Evolutionary conservation across 2,329 filamentous ascomycete species (phyloP), one percentile per base, ranked within the genome.

Genomic region (Chalaropsis ovoidea): DNA sequence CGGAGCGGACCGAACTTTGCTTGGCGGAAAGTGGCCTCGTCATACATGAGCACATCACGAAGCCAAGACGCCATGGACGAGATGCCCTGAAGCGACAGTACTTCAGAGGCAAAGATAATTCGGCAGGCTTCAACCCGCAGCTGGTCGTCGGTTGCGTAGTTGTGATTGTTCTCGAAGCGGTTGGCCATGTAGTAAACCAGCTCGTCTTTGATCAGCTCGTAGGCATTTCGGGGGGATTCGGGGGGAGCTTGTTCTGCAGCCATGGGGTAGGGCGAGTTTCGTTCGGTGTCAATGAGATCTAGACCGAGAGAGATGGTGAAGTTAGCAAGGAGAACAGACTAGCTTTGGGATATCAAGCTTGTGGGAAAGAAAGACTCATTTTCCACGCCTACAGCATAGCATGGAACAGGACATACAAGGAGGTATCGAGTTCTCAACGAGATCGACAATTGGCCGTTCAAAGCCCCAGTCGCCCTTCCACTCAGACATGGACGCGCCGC

Each of bases 401-500:
- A 74, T 68, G 67, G 72, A 72, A 73, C 72, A 74, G 67, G 71
- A 72, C 80, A 77, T 79, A 84, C 82, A 86, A 62, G 84, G 83
- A 64, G 84, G 84, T 67, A 87, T 85, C 60, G 83, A 83, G 71
- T 86, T 86, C 73, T 86, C 84, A 70, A 86, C 81, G 77, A 86
- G 81, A 68, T 83, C 78, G 69, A 85, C 76, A 52, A 86, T 80
- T 43, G 82, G 79, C 35, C 76, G 75, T 65, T 86, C 84, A 68
- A 87, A 86, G 77, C 84, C 84, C 83, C 84, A 86, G 74, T 85
- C 84, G 76, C 84, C 84, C 77, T 85, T 84, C 84, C 84, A 87
- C 73, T 86, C 82, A 68, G 81, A 82, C 84, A 87, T 87, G 70
- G 81, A 83, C 69, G 80, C 81, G 75, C 84, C 83, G 31, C 78